Base-by-base conservation (phyloP, 2,329 filamentous ascomycete species). In the Aspergillus hiratsukae region DNA sequence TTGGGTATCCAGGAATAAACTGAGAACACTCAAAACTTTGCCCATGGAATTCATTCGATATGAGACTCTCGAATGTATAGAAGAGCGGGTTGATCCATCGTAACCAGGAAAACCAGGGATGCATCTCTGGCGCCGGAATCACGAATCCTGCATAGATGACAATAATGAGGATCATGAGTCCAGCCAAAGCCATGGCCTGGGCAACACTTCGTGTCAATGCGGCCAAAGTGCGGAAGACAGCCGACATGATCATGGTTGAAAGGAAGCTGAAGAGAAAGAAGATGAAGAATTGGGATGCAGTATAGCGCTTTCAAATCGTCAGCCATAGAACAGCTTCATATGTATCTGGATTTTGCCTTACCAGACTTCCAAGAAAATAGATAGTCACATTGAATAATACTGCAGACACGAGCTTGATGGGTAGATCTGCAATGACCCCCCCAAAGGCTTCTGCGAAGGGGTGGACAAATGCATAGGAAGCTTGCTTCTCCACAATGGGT, bases 401-500 rank as follows among this genome's bases (percentile, higher is more conserved):
- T 1, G 84, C 77, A 62, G 91, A 91, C 21, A 76, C 51, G 21
- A 96, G 76, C 72, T 94, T 96, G 74, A 91, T 90, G 0, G 92
- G 92, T 74, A 97, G 76, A 66, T 97, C 92, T 55, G 85, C 87
- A 23, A 97, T 76, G 83, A 96, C 93, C 3, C 90, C 93, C 0
- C 89, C 86, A 56, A 91, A 81, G 14, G 91, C 90, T 78, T 97
- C 91, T 17, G 91, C 87, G 7, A 89, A 92, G 0, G 93, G 91
- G 70, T 96, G 92, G 64, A 96, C 96, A 23, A 97, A 82, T 8
- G 91, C 91, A 69, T 96, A 97, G 54, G 89, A 86, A 51, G 82
- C 80, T 67, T 97, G 92, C 72, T 97, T 97, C 69, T 96, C 91
- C 58, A 97, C 90, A 64, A 97, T 95, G 3, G 90, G 89, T 37